Evolutionary conservation across 352 stramenopile genomes (phyloP), one percentile per base, ranked within the genome.

Genomic region (Phytopythium kandeliae): DNA sequence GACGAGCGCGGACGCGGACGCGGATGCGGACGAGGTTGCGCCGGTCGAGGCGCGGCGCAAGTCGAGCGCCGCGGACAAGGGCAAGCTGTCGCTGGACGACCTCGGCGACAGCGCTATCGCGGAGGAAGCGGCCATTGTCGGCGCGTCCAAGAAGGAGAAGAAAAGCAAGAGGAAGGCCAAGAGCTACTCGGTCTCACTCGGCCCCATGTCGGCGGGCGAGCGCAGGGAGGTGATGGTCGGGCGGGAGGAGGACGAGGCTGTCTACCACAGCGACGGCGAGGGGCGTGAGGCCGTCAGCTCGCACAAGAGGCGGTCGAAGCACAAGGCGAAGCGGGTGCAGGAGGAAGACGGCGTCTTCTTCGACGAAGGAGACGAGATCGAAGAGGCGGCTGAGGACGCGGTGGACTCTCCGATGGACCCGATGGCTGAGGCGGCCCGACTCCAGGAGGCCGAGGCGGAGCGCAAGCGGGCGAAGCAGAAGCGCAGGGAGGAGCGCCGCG

Each of bases 401-500:
- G 3, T 26, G 13, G 21, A 8, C 17, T 6, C 47, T 7, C 17
- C 47, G 24, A 16, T 52, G 9, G 47, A 52, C 13, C 31, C 34
- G 9, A 13, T 22, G 15, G 13, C 28, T 16, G 47, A 52, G 12
- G 4, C 33, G 22, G 47, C 47, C 8, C 6, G 31, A n/a, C 31
- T 44, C n/a, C 45, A 51, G 11, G 60, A 70, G 11, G 57, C 38
- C 15, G 53, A 76, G 51, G 65, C 73, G 42, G 57, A 75, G 13
- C 58, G 49, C 2, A 43, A 52, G 21, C 48, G 66, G 6, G 51
- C 40, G 26, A 75, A 73, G 58, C 71, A 73, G 40, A 62, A 66
- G 42, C 57, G 65, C 38, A 66, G 63, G 11, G 69, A 65, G 2
- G 69, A 78, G 40, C 62, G 63, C 34, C 69, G 69, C 30, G 63